Evolutionary conservation across 148 eudicot species (phyloP), one percentile per base, ranked within the genome.

Genomic region (Rhododendron ovatum): DNA sequence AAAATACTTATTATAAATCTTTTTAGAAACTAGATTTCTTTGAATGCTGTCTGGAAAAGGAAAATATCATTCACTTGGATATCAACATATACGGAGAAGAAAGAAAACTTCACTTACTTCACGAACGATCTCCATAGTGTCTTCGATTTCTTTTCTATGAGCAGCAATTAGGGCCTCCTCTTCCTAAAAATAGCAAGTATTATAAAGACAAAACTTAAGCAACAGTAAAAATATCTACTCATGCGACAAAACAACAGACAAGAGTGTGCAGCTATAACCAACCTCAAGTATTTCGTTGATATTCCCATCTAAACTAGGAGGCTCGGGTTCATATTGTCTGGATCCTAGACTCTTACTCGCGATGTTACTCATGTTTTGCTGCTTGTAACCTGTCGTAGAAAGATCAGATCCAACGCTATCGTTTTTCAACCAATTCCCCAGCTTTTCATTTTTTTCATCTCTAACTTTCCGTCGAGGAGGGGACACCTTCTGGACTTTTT

Each of bases 51-150:
- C 71, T 9, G 30, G 30, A 71, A 71, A 71, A 71, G n/a, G 6
- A 76, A 35, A 37, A 39, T 41, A 7, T 9, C 10, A 5, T 41
- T 39, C 24, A 39, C 20, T 35, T 76, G 79, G n/a, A 76, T 9
- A 76, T 76, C 79, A 20, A 77, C 35, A n/a, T 7, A 50, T 24
- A 47, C 1, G 51, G 51, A 77, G 80, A 51, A n/a, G 20, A 78
- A 47, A 78, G 67, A 41, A 41, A 85, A 83, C 50, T 78, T 59
- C 86, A 89, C 98, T 93, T 92, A 96, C 99, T 89, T 98, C 99
- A 85, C 98, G 99, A 78, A 98, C 99, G 57, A 98, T 95, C 92
- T 95, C 99, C 99, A 98, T 98, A 3, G 99, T 98, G 86, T 98
- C 99, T 89, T 98, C 99, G 57, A 98, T 98, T 91, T 98, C 99